phyloP scores from a whole-genome alignment of 192 early-diverging fungal genomes.

The Linnemannia elongata region DNA sequence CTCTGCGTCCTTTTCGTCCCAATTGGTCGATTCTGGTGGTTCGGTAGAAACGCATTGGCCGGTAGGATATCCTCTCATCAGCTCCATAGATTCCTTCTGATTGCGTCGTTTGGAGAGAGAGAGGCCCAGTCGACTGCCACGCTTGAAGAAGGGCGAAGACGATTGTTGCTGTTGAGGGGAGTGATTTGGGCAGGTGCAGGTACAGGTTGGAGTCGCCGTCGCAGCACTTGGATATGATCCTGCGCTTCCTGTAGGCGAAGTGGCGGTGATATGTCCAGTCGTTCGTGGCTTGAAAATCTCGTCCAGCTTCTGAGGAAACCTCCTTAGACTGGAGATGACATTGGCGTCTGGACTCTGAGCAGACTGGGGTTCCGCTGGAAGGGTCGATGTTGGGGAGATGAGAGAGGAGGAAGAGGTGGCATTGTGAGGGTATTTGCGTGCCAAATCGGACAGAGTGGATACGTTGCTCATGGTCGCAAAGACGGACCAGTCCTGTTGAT shows the following conservation, averaged over 20 bases:
- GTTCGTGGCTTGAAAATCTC: conserved; percentile 25
- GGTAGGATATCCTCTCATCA: conserved; percentile 36
- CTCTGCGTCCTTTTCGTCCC: conserved; percentile 52
- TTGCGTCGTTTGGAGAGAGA: conserved; percentile 18
- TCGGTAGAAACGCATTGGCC: conserved; percentile 36
- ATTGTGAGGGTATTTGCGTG: conserved; percentile 12
- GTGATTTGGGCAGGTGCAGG: conserved; percentile 37
- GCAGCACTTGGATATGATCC: background rate
- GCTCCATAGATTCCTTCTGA: conserved; percentile 19
- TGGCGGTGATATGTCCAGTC: background rate
- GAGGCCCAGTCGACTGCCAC: background rate
- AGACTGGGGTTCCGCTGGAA: background rate
- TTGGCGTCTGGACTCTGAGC: background rate
- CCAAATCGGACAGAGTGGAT: conserved; percentile 29
- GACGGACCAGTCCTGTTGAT: conserved; percentile 43
- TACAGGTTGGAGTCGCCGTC: conserved; percentile 20
- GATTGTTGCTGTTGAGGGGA: background rate
- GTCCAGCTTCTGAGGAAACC: conserved; percentile 31
- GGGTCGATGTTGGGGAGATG: background rate
- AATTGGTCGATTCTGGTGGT: conserved; percentile 35
- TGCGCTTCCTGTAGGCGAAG: background rate
- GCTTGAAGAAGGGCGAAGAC: background rate
- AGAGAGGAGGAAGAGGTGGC: background rate
- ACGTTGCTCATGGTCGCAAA: conserved; percentile 57
- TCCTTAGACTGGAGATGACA: conserved; percentile 5